Percentiles rank a stretch among this genome's conserved stretches.
Evolutionary conservation across 305 asterid genomes (phyloP).

Genomic region (Stenogyne calaminthoides): DNA sequence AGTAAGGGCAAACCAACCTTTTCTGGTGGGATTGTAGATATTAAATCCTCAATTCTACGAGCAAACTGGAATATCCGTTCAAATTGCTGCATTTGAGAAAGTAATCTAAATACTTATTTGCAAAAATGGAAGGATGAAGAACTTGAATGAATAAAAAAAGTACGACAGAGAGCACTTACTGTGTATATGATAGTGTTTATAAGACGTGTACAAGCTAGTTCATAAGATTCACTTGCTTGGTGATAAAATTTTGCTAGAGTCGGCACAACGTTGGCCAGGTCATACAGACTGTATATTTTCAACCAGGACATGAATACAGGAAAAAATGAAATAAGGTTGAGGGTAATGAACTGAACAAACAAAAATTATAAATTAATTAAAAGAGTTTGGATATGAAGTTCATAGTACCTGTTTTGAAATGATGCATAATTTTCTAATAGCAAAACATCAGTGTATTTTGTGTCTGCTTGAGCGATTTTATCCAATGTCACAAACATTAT

Average conservation of each 20-base stretch:
- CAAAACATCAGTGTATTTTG: slow-evolving; percentile 77
- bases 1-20: slow-evolving; percentile 60
- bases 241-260: slow-evolving; percentile 95
- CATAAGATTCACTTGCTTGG: slow-evolving; percentile 97
- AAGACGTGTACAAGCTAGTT: slow-evolving; percentile 84
- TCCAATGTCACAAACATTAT: slow-evolving; percentile 96
- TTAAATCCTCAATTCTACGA: slow-evolving; percentile 87
- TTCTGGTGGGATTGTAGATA: slow-evolving; percentile 70
- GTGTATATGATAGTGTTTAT: slow-evolving; percentile 81
- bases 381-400: slow-evolving; percentile 17
- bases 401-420: slow-evolving; percentile 85
- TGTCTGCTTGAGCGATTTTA: slow-evolving; percentile 86
- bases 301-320: slow-evolving; percentile 37
- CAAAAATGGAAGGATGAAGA: slow-evolving; percentile 5
- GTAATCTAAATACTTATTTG: background rate
- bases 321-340: slow-evolving; percentile 2
- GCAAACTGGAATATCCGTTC: slow-evolving; percentile 94
- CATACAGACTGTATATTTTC: slow-evolving; percentile 80
- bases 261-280: slow-evolving; percentile 93
- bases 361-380: background rate
- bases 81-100: slow-evolving; percentile 75
- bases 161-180: slow-evolving; percentile 49
- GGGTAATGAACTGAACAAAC: background rate
- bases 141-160: background rate
- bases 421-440: slow-evolving; percentile 98